Percentiles rank a stretch among this genome's conserved stretches.
Evolutionary conservation across 768 basidiomycete species (phyloP).

Genomic region (Mrakia hoshinonis): DNA sequence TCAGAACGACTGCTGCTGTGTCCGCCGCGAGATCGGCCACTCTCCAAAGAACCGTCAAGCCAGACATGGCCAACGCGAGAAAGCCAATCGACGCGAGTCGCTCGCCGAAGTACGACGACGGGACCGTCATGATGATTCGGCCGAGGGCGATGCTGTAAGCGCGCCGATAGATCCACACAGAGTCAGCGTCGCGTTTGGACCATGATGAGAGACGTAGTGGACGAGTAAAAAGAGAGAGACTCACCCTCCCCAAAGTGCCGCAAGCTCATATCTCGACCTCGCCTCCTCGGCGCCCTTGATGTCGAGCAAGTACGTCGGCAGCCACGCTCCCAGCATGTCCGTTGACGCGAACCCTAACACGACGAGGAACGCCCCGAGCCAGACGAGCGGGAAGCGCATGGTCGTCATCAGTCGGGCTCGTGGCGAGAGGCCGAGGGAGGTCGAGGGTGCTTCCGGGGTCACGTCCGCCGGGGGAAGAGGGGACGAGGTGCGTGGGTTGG

Average conservation of each 20-base stretch:
- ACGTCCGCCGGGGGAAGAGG: too few relatives aligned
- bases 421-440: neutral
- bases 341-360: slow-evolving; percentile 3
- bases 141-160: slow-evolving; percentile 2
- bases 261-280: neutral
- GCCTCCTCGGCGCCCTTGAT: slow-evolving; percentile 6
- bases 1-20: neutral
- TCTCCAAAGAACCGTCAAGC: neutral
- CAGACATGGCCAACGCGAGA: neutral
- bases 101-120: neutral
- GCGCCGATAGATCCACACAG: neutral
- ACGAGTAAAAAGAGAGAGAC: neutral
- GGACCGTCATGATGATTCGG: slow-evolving; percentile 1
- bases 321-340: neutral
- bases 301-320: neutral
- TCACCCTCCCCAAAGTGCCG: neutral
- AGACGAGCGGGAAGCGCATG: slow-evolving; percentile 7
- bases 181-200: neutral
- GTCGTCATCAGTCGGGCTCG: neutral
- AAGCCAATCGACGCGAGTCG: neutral
- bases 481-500: neutral
- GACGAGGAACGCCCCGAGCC: slow-evolving; percentile 9
- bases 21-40: neutral
- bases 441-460: neutral
- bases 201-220: neutral